These are phyloP conservation scores for Boletellus emodensis DNA, from an alignment of 768 basidiomycete genomes.

Conservation along the genomic window DNA sequence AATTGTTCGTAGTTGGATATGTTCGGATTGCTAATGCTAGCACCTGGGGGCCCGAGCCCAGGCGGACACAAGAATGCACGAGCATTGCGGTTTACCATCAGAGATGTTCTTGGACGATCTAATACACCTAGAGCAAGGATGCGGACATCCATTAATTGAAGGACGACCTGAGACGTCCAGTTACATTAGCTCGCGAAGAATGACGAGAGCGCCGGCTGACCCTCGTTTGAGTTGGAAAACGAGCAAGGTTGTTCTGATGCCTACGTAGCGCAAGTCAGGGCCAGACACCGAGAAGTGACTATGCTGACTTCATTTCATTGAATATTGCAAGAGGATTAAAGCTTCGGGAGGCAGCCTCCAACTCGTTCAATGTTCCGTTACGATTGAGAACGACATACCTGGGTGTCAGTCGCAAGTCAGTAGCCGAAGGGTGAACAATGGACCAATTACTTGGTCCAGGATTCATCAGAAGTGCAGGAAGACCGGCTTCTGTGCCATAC, in stretches of 20 bases:
- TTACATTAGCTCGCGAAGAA: conserved; percentile 6
- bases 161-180: conserved; percentile 47
- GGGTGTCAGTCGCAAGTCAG: not conserved
- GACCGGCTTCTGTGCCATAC: conserved; percentile 67
- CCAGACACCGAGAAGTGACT: not conserved
- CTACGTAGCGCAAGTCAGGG: conserved; percentile 33
- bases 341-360: conserved; percentile 61
- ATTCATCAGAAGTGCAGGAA: conserved; percentile 73
- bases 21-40: not conserved
- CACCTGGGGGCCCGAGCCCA: conserved; percentile 42
- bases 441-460: conserved; percentile 70
- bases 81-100: conserved; percentile 67
- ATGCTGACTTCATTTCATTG: conserved; percentile 68
- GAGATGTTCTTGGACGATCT: conserved; percentile 49
- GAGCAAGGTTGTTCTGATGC: conserved; percentile 62
- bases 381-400: conserved; percentile 76
- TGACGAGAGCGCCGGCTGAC: conserved; percentile 37
- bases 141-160: conserved; percentile 68
- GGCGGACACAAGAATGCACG: conserved; percentile 65
- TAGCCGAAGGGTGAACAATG: conserved; percentile 1
- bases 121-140: conserved; percentile 69
- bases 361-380: conserved; percentile 69
- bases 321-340: conserved; percentile 68
- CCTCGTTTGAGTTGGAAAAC: conserved; percentile 62
- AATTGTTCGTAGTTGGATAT: conserved; percentile 1